Evolutionary conservation across 495 filamentous ascomycete genomes (phyloP), one percentile per base, ranked within the genome.

Genomic region (Podospora tetraspora): DNA sequence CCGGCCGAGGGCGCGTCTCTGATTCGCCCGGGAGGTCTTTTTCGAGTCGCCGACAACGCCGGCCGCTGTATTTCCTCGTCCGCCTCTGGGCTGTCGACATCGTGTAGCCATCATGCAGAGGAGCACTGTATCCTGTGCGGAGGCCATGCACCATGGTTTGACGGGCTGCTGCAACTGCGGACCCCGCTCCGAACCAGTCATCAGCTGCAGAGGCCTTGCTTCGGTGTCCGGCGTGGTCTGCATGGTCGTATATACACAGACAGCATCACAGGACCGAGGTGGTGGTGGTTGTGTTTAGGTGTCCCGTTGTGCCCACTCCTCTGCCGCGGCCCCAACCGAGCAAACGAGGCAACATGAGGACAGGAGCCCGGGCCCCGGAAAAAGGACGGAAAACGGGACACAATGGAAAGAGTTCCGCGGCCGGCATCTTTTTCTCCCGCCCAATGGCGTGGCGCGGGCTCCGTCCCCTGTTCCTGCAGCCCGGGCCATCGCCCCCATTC

Each of bases 1-100:
- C 62, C 62, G 62, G 16, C 43, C 16, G 43, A 52, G 5, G 8
- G 24, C 24, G 37, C n/a, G 37, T 37, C 24, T 57, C 23, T 34
- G 34, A 64, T 64, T 64, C 37, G 62, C 23, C 37, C 21, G 43
- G 43, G 43, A 52, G 43, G 43, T 16, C n/a, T 52, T 52, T 52
- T 52, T 6, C 19, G 19, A 52, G 16, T n/a, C 43, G 43, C 43
- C 43, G 19, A 52, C 43, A 52, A 52, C 43, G 8, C 43, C 43
- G 43, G 43, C 43, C 43, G 9, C n/a, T 4, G 9, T 34, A 11
- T 12, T 25, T 25, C 25, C 25, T 25, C 25, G 25, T 25, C 25
- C 7, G 37, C 34, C 34, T 43, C 34, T 19, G 13, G 12, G 4
- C 37, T 52, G 13, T 52, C 16, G 43, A 19, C 43, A 19, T 52